Percentiles rank a stretch among this genome's conserved stretches.
These are phyloP conservation scores for Sporothrix humicola DNA, from an alignment of 2,329 filamentous ascomycete species.

Conservation along the genomic window DNA sequence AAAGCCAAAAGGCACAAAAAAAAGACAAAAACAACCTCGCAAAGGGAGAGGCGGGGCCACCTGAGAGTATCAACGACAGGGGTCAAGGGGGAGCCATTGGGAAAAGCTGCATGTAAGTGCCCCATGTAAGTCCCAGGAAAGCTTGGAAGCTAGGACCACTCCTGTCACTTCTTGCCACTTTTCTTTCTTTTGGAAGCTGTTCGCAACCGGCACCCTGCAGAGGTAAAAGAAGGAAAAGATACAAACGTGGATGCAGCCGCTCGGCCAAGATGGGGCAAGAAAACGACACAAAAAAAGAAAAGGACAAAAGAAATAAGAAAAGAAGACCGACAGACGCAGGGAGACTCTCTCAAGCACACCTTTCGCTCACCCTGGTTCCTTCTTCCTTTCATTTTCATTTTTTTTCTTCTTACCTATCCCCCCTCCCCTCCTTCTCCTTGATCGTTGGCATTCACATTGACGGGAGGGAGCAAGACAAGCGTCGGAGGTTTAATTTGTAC, in stretches of 20 bases:
- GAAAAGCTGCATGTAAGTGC: constrained; percentile 10
- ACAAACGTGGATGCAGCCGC: constrained; percentile 3
- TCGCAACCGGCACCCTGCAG: not conserved
- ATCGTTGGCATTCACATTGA: not conserved
- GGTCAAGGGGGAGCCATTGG: constrained; percentile 1
- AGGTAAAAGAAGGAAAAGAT: not conserved
- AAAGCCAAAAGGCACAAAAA: not conserved
- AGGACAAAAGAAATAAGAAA: not conserved
- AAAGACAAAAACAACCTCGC: not conserved
- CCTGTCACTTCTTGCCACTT: not conserved
- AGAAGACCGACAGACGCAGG: constrained; percentile 22
- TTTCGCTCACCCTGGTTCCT: no score
- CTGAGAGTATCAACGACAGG: constrained; percentile 19
- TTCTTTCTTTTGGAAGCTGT: not conserved
- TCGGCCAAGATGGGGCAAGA: constrained; percentile 10
- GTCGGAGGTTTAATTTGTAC: constrained; percentile 11
- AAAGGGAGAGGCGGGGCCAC: constrained; percentile 20
- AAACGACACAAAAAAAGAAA: not conserved
- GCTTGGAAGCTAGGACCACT: constrained; percentile 14
- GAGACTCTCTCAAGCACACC: not conserved
- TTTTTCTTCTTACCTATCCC: not conserved
- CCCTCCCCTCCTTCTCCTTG: not conserved
- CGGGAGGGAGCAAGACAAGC: constrained; percentile 13
- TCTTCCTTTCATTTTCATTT: no score
- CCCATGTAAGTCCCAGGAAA: constrained; percentile 20